These are phyloP conservation scores for Globisporangium nagaii DNA, from an alignment of 352 stramenopile species.

Conservation along the genomic window DNA sequence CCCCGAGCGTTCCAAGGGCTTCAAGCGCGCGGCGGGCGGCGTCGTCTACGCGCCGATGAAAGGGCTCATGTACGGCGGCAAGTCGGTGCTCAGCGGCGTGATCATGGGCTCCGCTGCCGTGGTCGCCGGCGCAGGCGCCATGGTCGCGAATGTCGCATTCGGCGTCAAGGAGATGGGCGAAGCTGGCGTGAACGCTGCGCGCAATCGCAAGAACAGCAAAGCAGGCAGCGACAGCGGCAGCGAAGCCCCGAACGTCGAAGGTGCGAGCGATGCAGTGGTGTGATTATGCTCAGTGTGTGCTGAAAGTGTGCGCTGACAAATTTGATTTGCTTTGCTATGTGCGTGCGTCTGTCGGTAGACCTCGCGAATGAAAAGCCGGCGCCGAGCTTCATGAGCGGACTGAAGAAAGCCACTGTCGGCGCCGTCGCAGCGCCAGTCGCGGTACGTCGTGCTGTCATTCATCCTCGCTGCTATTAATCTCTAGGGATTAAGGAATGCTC, in stretches of 20 bases:
- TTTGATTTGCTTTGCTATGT: not conserved
- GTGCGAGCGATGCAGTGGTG: too few relatives aligned
- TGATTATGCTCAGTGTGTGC: too few relatives aligned
- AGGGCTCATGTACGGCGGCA: constrained; percentile 77
- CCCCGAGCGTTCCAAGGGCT: constrained; percentile 64
- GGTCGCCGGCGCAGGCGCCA: constrained; percentile 64
- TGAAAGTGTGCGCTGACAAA: too few relatives aligned
- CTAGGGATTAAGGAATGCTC: not conserved
- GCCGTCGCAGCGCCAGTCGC: constrained; percentile 75
- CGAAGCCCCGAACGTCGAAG: constrained; percentile 12
- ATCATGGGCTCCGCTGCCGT: constrained; percentile 80
- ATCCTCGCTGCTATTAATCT: not conserved
- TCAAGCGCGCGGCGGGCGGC: constrained; percentile 71
- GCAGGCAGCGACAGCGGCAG: constrained; percentile 28
- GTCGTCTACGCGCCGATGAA: constrained; percentile 81
- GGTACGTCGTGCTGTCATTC: constrained; percentile 25
- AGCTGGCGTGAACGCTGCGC: constrained; percentile 67
- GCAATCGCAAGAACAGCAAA: constrained; percentile 56
- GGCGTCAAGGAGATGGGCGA: constrained; percentile 87
- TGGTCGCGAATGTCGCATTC: constrained; percentile 78
- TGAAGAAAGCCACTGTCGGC: constrained; percentile 84
- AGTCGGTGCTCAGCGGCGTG: constrained; percentile 76
- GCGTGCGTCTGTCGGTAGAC: constrained; percentile 3
- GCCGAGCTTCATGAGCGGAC: constrained; percentile 74
- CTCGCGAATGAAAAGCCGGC: constrained; percentile 59